Base-by-base conservation (phyloP, 805 yeast genomes). In the Debaryomyces castellii region DNA sequence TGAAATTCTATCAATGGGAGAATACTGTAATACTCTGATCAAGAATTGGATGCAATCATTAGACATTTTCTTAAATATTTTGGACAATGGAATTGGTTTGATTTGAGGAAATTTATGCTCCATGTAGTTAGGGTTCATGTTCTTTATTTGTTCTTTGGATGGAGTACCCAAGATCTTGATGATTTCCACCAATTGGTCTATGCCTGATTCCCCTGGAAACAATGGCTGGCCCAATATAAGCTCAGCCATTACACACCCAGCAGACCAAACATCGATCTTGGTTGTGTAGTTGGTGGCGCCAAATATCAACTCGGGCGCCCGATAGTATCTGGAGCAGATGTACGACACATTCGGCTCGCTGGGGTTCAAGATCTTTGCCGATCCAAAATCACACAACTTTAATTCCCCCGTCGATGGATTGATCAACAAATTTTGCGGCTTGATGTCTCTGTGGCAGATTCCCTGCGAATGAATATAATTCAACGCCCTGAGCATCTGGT, bases 231-330 rank as follows among this genome's bases (percentile, higher is more conserved):
- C 98, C 46, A 94, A 77, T 51, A 91, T 81, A 58, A 94, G 73
- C 69, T 94, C 99, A 4, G 98, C 98, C 89, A 94, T 90, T 18
- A 94, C 99, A 73, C 99, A 94, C 17, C 96, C 97, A 11, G 96
- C 89, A 11, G 96, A 88, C 99, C 99, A 94, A 40, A 94, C 82
- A 64, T 94, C 99, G 53, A 94, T 94, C 66, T 92, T 91, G 24
- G 97, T 90, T 6, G 98, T 89, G 67, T 94, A 94, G 67, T 91
- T 89, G 22, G 96, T 87, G 11, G 98, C 96, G 16, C 98, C 99
- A 72, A 94, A 94, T 49, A 94, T 94, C 56, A 94, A 80, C 68
- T 94, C 99, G 0, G 99, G 99, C 5, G 99, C 99, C 46, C 99
- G 77, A 69, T 94, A 94, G 69, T 92, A 94, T 56, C 99, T 79